These are phyloP conservation scores for Kwoniella bestiolae DNA, from an alignment of 768 basidiomycete genomes.

Conservation along the genomic window DNA sequence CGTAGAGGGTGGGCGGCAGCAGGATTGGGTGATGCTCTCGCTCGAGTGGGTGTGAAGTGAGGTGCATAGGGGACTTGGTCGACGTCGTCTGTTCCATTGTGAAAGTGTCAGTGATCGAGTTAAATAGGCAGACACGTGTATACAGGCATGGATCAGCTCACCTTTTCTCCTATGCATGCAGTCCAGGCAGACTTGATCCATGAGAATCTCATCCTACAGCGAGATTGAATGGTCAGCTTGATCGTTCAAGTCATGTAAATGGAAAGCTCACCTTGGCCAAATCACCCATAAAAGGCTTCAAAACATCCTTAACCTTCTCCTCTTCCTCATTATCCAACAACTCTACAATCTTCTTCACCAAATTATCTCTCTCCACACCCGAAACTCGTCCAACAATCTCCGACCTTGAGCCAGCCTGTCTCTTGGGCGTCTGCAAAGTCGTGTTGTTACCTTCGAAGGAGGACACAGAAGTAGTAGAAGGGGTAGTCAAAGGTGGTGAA, in stretches of 20 bases:
- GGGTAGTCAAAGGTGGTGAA: conserved; percentile 7
- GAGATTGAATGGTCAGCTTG: conserved; percentile 5
- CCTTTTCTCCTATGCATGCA: conserved; percentile 95
- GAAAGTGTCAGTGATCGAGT: too few relatives aligned
- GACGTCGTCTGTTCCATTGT: conserved; percentile 41
- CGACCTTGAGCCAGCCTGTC: conserved; percentile 12
- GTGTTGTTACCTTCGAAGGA: not conserved
- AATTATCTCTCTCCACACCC: conserved; percentile 62
- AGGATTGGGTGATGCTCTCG: conserved; percentile 65
- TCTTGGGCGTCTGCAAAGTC: conserved; percentile 30
- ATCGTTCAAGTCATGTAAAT: conserved; percentile 49
- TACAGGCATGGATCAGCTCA: conserved; percentile 63
- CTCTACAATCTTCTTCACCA: conserved; percentile 73
- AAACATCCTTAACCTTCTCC: conserved; percentile 76
- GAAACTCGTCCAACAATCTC: not conserved
- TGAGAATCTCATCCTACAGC: conserved; percentile 39
- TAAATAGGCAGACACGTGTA: not conserved
- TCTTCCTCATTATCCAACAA: conserved; percentile 81
- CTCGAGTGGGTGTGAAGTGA: conserved; percentile 70
- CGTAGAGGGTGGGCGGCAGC: conserved; percentile 70
- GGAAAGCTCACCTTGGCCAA: conserved; percentile 61
- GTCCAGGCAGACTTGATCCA: conserved; percentile 87
- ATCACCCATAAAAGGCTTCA: conserved; percentile 70
- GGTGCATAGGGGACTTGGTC: conserved; percentile 61
- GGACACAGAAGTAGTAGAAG: not conserved